Conservation (phyloP, 1,284 basidiomycete species). For the Ganoderma lucidum region DNA sequence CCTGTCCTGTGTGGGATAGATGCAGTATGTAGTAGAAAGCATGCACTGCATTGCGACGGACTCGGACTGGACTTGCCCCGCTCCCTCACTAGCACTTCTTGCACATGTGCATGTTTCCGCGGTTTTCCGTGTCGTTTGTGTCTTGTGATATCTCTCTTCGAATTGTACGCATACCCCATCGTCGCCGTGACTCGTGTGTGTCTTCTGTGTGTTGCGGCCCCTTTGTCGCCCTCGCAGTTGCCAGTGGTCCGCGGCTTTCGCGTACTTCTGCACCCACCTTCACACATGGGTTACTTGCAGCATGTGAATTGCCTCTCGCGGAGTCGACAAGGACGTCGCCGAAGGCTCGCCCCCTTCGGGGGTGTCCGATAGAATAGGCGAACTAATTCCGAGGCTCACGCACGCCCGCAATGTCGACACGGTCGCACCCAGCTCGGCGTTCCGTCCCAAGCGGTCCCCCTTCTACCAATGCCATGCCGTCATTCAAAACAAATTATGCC, state of each 20-base stretch:
- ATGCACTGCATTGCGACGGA: slow-evolving; percentile 12
- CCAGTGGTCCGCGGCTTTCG: slow-evolving; percentile 15
- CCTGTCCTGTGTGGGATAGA: slow-evolving; percentile 15
- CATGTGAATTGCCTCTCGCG: slow-evolving; percentile 19
- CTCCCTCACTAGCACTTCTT: slow-evolving; percentile 1
- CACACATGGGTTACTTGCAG: not conserved
- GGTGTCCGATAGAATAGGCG: slow-evolving; percentile 9
- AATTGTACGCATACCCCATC: slow-evolving; percentile 10
- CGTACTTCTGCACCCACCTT: slow-evolving; percentile 7
- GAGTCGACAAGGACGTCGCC: not conserved
- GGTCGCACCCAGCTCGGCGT: not conserved
- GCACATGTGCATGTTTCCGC: slow-evolving; percentile 1
- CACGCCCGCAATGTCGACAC: not conserved
- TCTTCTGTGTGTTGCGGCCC: not conserved
- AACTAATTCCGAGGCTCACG: slow-evolving; percentile 11
- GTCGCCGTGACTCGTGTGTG: slow-evolving; percentile 7
- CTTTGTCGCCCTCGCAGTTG: slow-evolving; percentile 4
- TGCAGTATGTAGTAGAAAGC: slow-evolving; percentile 9
- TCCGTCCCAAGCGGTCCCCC: slow-evolving; percentile 11
- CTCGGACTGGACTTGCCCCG: slow-evolving; percentile 8
- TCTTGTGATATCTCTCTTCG: slow-evolving; percentile 1
- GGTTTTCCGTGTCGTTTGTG: slow-evolving; percentile 7
- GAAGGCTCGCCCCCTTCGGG: slow-evolving; percentile 2
- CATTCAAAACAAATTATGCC: not conserved
- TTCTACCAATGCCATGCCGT: slow-evolving; percentile 7